Evolutionary conservation across 1,139 yeast genomes (phyloP).

Genomic region (Suhomyces bribrorum): DNA sequence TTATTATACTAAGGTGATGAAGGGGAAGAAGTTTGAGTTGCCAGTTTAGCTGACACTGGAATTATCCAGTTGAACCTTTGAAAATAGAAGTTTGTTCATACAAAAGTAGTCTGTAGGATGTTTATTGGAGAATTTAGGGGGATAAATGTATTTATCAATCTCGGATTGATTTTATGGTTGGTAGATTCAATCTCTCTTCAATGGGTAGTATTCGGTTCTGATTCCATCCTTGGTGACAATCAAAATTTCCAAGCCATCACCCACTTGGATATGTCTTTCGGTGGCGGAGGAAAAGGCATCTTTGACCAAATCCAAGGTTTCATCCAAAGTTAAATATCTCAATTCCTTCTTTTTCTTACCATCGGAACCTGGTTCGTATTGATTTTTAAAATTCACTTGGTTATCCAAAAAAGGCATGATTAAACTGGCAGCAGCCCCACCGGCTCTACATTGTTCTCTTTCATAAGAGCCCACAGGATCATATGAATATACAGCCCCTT

Average conservation of each 20-base stretch:
- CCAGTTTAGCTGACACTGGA: constrained; percentile 54
- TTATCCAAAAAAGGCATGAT: constrained; percentile 97
- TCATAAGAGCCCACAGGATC: constrained; percentile 99
- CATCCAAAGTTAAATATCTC: constrained; percentile 72
- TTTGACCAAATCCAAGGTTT: constrained; percentile 80
- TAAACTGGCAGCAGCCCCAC: constrained; percentile 94
- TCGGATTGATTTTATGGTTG: not conserved
- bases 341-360: constrained; percentile 63
- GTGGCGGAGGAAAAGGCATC: constrained; percentile 97
- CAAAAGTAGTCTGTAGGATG: no score
- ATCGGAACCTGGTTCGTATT: constrained; percentile 73
- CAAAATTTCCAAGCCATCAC: constrained; percentile 89
- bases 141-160: no score
- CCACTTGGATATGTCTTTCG: constrained; percentile 97
- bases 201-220: constrained; percentile 75
- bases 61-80: not conserved
- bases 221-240: constrained; percentile 94
- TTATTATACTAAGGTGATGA: constrained; percentile 76
- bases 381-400: constrained; percentile 95
- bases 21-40: constrained; percentile 77
- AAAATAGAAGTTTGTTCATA: no score
- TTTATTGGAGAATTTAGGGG: no score
- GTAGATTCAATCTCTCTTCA: constrained; percentile 73
- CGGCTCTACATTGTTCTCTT: constrained; percentile 96
- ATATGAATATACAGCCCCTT: constrained; percentile 92